Evolutionary conservation across 495 filamentous ascomycete species (phyloP).

Genomic region (Clavariopsis aquatica): DNA sequence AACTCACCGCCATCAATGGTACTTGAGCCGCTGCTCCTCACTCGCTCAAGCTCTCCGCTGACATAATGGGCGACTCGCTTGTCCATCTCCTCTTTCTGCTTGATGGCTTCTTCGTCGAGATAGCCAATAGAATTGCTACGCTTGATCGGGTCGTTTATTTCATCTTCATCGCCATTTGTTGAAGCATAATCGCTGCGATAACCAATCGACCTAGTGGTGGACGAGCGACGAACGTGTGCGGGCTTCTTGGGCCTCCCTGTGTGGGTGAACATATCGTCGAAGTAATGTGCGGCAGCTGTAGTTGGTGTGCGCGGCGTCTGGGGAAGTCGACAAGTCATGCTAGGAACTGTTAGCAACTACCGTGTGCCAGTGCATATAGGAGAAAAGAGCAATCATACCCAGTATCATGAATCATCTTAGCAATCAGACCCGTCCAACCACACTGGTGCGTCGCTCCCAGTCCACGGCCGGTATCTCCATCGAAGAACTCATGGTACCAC

Average conservation of each 20-base stretch:
- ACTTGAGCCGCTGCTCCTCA: constrained; percentile 37
- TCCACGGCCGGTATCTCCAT: constrained; percentile 85
- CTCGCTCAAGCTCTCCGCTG: constrained; percentile 42
- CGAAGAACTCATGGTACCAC: constrained; percentile 98
- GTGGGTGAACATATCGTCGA: constrained; percentile 80
- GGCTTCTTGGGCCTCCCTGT: constrained; percentile 48
- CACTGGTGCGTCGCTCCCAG: constrained; percentile 93
- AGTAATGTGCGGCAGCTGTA: constrained; percentile 83
- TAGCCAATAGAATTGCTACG: constrained; percentile 38
- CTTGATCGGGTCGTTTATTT: constrained; percentile 29
- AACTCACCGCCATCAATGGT: constrained; percentile 41
- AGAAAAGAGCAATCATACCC: constrained; percentile 59
- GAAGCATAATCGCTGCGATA: constrained; percentile 76
- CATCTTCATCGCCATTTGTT: constrained; percentile 51
- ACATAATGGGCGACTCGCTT: constrained; percentile 47
- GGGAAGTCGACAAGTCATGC: constrained; percentile 85
- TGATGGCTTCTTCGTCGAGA: constrained; percentile 41
- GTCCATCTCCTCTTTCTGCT: constrained; percentile 42
- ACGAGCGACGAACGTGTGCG: constrained; percentile 71
- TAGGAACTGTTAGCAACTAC: constrained; percentile 39
- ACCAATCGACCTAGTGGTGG: constrained; percentile 81
- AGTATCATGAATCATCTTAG: constrained; percentile 95
- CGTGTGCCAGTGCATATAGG: not conserved
- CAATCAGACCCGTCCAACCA: constrained; percentile 95
- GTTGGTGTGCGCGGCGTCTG: constrained; percentile 88